phyloP scores from a whole-genome alignment of 768 basidiomycete genomes.

The Mrakia frigida region DNA sequence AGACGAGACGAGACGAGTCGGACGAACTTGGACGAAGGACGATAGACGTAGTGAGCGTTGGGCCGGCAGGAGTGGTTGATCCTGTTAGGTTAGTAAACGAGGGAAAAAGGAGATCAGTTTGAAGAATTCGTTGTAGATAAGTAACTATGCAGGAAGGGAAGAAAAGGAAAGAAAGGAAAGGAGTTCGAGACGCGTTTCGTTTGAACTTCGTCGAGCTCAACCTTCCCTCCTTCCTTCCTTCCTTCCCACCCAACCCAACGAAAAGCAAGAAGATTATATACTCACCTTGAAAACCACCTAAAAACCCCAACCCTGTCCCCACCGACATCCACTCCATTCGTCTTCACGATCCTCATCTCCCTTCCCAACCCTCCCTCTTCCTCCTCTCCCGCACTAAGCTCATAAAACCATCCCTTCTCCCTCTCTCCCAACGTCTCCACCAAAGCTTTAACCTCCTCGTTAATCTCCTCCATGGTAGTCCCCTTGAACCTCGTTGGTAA shows the following conservation, averaged over 20 bases:
- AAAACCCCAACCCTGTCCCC: background rate
- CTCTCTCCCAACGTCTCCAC: background rate
- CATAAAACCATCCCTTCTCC: background rate
- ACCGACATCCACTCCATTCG: background rate
- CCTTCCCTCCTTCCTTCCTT: background rate
- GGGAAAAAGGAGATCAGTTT: too few relatives aligned
- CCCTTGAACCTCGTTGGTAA: background rate
- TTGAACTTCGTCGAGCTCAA: background rate
- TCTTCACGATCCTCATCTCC: slow-evolving; percentile 11
- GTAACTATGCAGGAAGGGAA: too few relatives aligned
- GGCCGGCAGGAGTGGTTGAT: slow-evolving; percentile 7
- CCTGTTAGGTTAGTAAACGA: background rate
- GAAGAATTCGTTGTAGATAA: too few relatives aligned
- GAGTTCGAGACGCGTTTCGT: background rate
- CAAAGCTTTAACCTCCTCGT: background rate
- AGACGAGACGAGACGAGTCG: background rate
- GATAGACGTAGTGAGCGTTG: background rate
- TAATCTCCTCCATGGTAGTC: background rate
- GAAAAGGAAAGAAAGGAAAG: background rate
- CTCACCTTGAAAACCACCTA: slow-evolving; percentile 2
- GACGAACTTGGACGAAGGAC: background rate
- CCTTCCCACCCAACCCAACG: background rate
- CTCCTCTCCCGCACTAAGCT: background rate
- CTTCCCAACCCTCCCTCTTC: background rate
- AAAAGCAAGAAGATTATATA: too few relatives aligned